phyloP scores from a whole-genome alignment of 2,329 filamentous ascomycete species.

The Alternaria alternata region DNA sequence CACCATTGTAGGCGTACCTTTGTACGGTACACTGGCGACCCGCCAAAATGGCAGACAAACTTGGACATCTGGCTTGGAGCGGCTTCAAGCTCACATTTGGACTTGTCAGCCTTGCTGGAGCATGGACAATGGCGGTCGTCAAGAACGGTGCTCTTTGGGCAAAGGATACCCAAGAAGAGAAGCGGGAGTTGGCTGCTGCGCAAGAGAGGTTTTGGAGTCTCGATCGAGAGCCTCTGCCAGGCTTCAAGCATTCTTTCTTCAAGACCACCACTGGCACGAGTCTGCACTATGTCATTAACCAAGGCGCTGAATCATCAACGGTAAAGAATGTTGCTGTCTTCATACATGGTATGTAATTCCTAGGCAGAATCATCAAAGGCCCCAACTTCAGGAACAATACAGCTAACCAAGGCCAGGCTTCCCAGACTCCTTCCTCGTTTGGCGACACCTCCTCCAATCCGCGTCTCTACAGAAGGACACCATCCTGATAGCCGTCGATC shows the following conservation, averaged over 20 bases:
- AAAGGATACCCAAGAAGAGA: constrained; percentile 37
- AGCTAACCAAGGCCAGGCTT: constrained; percentile 52
- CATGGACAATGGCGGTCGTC: constrained; percentile 32
- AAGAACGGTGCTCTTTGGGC: constrained; percentile 41
- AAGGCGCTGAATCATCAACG: constrained; percentile 11
- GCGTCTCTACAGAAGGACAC: constrained; percentile 48
- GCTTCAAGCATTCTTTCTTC: constrained; percentile 62
- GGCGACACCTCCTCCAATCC: constrained; percentile 59
- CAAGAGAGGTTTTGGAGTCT: constrained; percentile 64
- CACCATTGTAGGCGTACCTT: background rate
- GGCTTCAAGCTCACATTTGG: constrained; percentile 45
- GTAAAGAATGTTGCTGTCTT: constrained; percentile 59
- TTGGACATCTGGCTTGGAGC: constrained; percentile 34
- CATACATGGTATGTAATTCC: constrained; percentile 55
- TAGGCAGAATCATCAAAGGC: background rate
- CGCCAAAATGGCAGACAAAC: constrained; percentile 10
- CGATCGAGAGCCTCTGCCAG: constrained; percentile 54
- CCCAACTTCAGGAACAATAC: background rate
- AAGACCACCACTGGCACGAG: constrained; percentile 58
- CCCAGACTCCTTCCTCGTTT: constrained; percentile 66
- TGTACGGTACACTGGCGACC: background rate
- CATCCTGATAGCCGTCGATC: constrained; percentile 63
- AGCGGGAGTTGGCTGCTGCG: constrained; percentile 48
- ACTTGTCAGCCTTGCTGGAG: constrained; percentile 33
- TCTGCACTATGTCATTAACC: constrained; percentile 63